Percentiles rank a stretch among this genome's conserved stretches.
These are phyloP conservation scores for Magnaporthiopsis incrustans DNA, from an alignment of 2,329 filamentous ascomycete species.

Conservation along the genomic window DNA sequence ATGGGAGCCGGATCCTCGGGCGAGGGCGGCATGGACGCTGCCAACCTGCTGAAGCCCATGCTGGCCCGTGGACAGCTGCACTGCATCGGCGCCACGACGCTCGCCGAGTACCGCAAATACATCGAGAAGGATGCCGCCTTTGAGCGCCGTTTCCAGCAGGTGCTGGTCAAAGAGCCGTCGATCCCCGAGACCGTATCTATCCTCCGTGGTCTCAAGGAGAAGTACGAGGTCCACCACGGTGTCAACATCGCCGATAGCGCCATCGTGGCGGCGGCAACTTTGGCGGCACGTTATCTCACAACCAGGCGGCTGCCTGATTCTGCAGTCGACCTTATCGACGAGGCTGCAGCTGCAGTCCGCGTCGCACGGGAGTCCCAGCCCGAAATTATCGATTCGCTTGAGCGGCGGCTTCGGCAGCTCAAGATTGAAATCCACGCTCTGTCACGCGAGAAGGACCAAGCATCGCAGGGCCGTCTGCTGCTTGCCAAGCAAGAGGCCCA, in stretches of 20 bases:
- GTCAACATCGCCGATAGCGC: constrained; percentile 93
- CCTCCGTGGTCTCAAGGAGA: constrained; percentile 94
- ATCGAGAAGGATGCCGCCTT: constrained; percentile 98
- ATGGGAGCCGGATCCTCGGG: constrained; percentile 95
- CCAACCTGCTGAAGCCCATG: constrained; percentile 97
- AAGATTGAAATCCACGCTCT: constrained; percentile 97
- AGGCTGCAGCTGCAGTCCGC: constrained; percentile 91
- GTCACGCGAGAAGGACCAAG: constrained; percentile 88
- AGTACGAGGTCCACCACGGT: constrained; percentile 96
- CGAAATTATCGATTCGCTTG: constrained; percentile 89
- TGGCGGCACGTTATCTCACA: constrained; percentile 90
- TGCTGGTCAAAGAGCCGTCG: constrained; percentile 88
- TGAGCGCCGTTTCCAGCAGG: constrained; percentile 97
- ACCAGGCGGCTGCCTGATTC: constrained; percentile 87
- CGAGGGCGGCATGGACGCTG: constrained; percentile 97
- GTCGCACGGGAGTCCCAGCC: constrained; percentile 95
- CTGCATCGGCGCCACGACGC: constrained; percentile 94
- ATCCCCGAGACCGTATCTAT: constrained; percentile 92
- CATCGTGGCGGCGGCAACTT: constrained; percentile 81
- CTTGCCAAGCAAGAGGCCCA: constrained; percentile 84
- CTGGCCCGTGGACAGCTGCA: constrained; percentile 92
- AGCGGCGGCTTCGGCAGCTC: constrained; percentile 81
- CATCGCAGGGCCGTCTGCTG: constrained; percentile 73
- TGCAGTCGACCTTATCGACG: constrained; percentile 91
- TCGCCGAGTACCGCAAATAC: constrained; percentile 89